Base-by-base conservation (phyloP, 1,284 basidiomycete genomes). In the Microbotryum lychnidis-dioicae region DNA sequence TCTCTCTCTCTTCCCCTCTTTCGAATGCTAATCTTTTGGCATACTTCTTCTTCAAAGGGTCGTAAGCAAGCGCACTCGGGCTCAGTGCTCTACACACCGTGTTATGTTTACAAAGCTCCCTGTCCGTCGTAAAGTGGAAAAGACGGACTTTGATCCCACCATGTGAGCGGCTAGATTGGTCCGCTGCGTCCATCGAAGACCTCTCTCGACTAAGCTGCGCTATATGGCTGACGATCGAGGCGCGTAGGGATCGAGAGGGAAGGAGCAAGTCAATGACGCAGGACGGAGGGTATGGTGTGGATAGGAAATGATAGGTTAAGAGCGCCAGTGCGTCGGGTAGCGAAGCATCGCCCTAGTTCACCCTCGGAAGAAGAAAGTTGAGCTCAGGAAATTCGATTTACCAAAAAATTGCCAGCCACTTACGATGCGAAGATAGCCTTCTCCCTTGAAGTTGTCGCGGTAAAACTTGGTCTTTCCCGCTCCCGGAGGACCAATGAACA, bases 211-310 rank as follows among this genome's bases (percentile, higher is more conserved):
- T 42, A 18, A 42, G 37, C 12, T 42, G 14, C 37, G 37, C 18
- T 12, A 88, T 86, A 18, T 90, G 68, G 50, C 83, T 79, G 18
- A 89, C 68, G 72, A 90, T 94, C 51, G 79, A 73, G 64, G 82
- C 82, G 56, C 91, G 80, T 8, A 87, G 91, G 25, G 76, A 73
- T 9, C 70, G 73, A 71, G 91, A 82, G 4, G 89, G 82, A 73
- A 92, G 92, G 16, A 90, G 92, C 72, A 92, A 93, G 74, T 94
- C 91, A 50, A 96, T 79, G 9, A 92, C 87, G 67, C 87, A 87
- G 58, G 84, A 84, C 70, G 80, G 78, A 6, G 82, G 83, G 37
- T 16, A 18, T 18, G 12, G 37, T n/a, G n/a, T 53, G 0, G 77
- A 77, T 25, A 74, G 69, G 25, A 94, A 70, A 0, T 80, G 79